Percentiles rank a stretch among this genome's conserved stretches.
Conservation (phyloP, 805 yeast species). For the Yarrowia deformans region DNA sequence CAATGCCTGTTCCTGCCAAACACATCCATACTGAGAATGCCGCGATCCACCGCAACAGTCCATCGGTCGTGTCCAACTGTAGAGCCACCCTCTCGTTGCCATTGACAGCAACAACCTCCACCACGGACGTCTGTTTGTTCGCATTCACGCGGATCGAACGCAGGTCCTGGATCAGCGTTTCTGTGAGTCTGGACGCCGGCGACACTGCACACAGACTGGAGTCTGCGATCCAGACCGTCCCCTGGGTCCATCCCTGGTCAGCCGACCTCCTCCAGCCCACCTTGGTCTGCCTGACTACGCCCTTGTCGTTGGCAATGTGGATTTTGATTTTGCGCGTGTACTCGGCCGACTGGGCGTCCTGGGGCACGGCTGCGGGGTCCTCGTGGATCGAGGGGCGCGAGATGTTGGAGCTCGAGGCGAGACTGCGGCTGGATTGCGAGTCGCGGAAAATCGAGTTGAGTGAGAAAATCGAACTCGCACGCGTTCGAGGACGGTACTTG, state of each 20-base stretch:
- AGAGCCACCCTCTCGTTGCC: conserved; percentile 16
- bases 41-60: conserved; percentile 6
- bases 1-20: conserved; percentile 29
- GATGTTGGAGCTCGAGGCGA: conserved; percentile 9
- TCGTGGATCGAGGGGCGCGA: conserved; percentile 22
- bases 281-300: neutral
- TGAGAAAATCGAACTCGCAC: conserved; percentile 23
- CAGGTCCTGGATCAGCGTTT: conserved; percentile 7
- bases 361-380: conserved; percentile 23
- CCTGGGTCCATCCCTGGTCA: conserved; percentile 1
- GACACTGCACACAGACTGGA: conserved; percentile 3
- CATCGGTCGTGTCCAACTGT: neutral
- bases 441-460: conserved; percentile 35
- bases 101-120: conserved; percentile 2
- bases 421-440: conserved; percentile 11
- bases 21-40: conserved; percentile 30
- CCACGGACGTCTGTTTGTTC: conserved; percentile 6
- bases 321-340: conserved; percentile 20
- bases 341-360: conserved; percentile 22
- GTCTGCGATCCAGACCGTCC: conserved; percentile 17
- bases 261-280: neutral
- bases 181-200: neutral
- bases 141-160: conserved; percentile 12
- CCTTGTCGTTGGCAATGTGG: conserved; percentile 28
- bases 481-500: conserved; percentile 23